Conservation (phyloP, 768 basidiomycete genomes). For the Lactifluus pinguis region DNA sequence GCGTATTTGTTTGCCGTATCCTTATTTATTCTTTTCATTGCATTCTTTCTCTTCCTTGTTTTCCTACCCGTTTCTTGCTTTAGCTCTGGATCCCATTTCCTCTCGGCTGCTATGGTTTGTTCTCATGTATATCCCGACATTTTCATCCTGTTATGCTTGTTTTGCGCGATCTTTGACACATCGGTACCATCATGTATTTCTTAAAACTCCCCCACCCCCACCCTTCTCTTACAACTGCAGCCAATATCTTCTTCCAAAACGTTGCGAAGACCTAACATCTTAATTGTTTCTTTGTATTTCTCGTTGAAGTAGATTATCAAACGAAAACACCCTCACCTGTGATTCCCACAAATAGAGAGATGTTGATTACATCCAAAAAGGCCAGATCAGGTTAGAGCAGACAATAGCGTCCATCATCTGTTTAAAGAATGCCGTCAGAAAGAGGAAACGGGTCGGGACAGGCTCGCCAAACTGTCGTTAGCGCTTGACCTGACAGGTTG, state of each 20-base stretch:
- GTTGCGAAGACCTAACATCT: neutral
- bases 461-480: slow-evolving; percentile 10
- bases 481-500: neutral
- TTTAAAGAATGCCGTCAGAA: neutral
- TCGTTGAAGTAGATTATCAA: slow-evolving; percentile 17
- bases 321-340: neutral
- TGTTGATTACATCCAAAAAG: neutral
- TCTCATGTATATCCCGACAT: slow-evolving; percentile 15
- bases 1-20: slow-evolving; percentile 19
- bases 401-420: neutral
- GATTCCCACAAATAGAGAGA: slow-evolving; percentile 2
- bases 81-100: slow-evolving; percentile 11
- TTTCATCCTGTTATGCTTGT: slow-evolving; percentile 10
- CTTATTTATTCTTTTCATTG: slow-evolving; percentile 10
- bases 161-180: slow-evolving; percentile 17
- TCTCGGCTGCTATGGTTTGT: slow-evolving; percentile 9
- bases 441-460: neutral
- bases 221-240: slow-evolving; percentile 6
- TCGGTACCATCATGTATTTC: slow-evolving; percentile 19
- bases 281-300: slow-evolving; percentile 17
- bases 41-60: slow-evolving; percentile 6
- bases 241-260: slow-evolving; percentile 14
- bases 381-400: neutral
- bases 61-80: slow-evolving; percentile 11
- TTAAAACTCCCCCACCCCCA: neutral